Evolutionary conservation across 1,284 basidiomycete genomes (phyloP), one percentile per base, ranked within the genome.

Genomic region (Golubevia pallescens): DNA sequence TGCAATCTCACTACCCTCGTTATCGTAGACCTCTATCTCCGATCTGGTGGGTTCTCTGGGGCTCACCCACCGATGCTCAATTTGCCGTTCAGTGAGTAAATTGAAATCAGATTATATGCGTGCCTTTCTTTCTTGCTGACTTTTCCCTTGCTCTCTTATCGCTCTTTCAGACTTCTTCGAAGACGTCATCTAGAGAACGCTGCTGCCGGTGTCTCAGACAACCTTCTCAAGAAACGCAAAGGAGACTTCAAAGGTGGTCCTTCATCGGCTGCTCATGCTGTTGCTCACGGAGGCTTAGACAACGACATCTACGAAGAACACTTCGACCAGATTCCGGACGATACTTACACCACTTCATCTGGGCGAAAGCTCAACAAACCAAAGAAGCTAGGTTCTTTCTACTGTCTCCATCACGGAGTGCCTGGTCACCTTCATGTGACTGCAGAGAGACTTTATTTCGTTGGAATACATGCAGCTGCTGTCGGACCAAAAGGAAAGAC

Each of bases 1-100:
- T 85, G 63, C 82, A 84, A 67, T 74, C 73, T 53, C 74, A 84
- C 72, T 85, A 83, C 28, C 82, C 82, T 1, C 79, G 80, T 19
- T 82, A 83, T 63, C 74, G 82, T 1, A 78, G 81, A 42, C 79
- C 82, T 7, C 63, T 85, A 0, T 77, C 70, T 8, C 82, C 82
- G 1, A 60, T 84, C 19, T 85, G 82, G 82, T 85, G 82, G 82
- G 71, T 72, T 3, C 74, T 83, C 7, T 80, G 81, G 57, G 82
- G 82, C 14, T 68, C 77, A 5, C 82, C 82, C 0, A 85, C 82
- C 13, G 82, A 85, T 65, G 81, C 77, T 2, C 79, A 84, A 58
- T 85, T 80, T 32, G 81, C 81, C 0, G 68, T 81, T 8, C 74
- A 81, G 28, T 28, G 28, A 28, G 28, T 28, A 28, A 28, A 28